phyloP scores from a whole-genome alignment of 768 basidiomycete genomes.

The Nevesoporus exiguus region DNA sequence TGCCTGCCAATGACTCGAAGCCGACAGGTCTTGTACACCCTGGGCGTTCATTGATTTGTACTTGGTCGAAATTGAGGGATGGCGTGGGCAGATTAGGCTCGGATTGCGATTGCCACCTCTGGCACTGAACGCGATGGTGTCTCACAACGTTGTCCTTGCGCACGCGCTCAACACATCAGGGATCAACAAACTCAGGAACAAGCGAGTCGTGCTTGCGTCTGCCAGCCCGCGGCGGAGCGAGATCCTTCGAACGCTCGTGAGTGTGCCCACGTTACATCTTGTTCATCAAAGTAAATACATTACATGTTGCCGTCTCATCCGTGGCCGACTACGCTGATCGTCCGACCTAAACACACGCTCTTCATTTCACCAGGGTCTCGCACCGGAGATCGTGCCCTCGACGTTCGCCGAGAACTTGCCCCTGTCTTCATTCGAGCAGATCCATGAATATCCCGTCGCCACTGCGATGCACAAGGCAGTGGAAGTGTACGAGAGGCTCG shows the following conservation, averaged over 20 bases:
- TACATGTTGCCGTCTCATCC: too few relatives aligned
- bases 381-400: constrained; percentile 70
- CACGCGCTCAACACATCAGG: constrained; percentile 62
- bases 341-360: neutral
- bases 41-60: neutral
- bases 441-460: constrained; percentile 71
- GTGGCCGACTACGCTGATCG: neutral
- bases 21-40: neutral
- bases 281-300: too few relatives aligned
- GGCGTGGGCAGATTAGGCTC: neutral
- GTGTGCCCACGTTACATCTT: constrained; percentile 17
- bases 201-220: constrained; percentile 82
- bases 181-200: constrained; percentile 65
- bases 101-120: neutral
- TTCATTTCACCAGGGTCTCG: constrained; percentile 44
- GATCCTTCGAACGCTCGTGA: constrained; percentile 73
- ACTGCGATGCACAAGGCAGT: constrained; percentile 79
- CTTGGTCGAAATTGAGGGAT: neutral
- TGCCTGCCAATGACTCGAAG: too few relatives aligned
- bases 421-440: constrained; percentile 61
- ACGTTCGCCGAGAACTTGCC: constrained; percentile 79
- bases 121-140: neutral
- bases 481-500: constrained; percentile 84
- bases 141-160: constrained; percentile 53
- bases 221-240: constrained; percentile 82